Evolutionary conservation across 2,329 filamentous ascomycete genomes (phyloP).

Genomic region (Orbilia oligospora): DNA sequence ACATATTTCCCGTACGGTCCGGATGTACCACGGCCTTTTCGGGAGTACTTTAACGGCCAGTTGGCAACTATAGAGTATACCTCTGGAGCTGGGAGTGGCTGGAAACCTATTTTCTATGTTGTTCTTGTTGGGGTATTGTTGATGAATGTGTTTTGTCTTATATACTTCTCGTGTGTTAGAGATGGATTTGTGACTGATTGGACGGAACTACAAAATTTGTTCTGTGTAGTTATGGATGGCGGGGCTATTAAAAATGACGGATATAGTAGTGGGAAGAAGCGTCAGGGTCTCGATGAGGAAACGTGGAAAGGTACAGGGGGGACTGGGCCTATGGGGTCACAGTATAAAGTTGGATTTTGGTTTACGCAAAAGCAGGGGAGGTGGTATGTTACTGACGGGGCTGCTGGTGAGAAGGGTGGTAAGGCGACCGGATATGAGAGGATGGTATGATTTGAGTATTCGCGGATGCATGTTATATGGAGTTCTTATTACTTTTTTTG

Average conservation of each 20-base stretch:
- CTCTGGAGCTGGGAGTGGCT: slow-evolving; percentile 74
- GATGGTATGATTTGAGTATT: slow-evolving; percentile 18
- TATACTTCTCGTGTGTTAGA: slow-evolving; percentile 74
- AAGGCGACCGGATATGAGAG: slow-evolving; percentile 33
- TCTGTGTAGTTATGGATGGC: slow-evolving; percentile 66
- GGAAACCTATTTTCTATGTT: slow-evolving; percentile 78
- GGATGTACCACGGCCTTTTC: slow-evolving; percentile 44
- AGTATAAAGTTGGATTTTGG: slow-evolving; percentile 60
- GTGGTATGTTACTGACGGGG: slow-evolving; percentile 55
- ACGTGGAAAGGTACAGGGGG: slow-evolving; percentile 53
- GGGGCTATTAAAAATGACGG: slow-evolving; percentile 22
- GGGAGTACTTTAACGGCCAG: slow-evolving; percentile 76
- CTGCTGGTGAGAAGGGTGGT: slow-evolving; percentile 4
- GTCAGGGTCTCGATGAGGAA: neutral
- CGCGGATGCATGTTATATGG: neutral
- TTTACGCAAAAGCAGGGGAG: slow-evolving; percentile 48
- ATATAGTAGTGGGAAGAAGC: neutral
- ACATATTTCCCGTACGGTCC: slow-evolving; percentile 72
- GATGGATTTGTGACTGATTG: slow-evolving; percentile 81
- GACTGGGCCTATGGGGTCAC: slow-evolving; percentile 44
- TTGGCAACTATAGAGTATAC: slow-evolving; percentile 79
- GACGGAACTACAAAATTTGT: slow-evolving; percentile 82
- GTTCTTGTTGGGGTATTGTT: slow-evolving; percentile 77
- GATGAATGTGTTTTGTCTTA: slow-evolving; percentile 77
- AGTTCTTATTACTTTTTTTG: slow-evolving; percentile 10